Evolutionary conservation across 352 stramenopile genomes (phyloP), one percentile per base, ranked within the genome.

Genomic region (Elongisporangium anandrum): DNA sequence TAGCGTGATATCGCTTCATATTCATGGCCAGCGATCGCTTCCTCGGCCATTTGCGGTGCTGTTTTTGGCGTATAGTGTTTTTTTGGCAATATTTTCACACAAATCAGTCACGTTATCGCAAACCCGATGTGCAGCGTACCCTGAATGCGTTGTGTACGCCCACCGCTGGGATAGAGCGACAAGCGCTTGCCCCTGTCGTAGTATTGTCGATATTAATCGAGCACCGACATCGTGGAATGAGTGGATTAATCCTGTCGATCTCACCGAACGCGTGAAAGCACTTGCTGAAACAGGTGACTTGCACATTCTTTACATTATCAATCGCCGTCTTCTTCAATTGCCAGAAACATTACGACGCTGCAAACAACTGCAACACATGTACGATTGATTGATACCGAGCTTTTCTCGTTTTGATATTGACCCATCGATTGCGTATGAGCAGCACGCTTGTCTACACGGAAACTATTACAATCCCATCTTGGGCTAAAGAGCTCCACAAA

Each of bases 401-500:
- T n/a, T 34, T 21, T 50, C 39, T 12, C 23, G 4, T 20, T 38
- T 13, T 26, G 24, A 12, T 19, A n/a, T 34, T 15, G 41, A n/a
- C n/a, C 19, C 54, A 1, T 50, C 10, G n/a, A 21, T 49, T 13
- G 60, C 56, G 26, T 12, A 58, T 52, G 24, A 41, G 8, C 45
- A 85, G 72, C 15, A 68, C 75, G 0, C 56, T 85, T 20, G 61
- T 76, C 4, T 80, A 85, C 51, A 72, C 72, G 0, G 65, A 80
- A 41, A 85, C 68, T 0, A 34, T 54, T 10, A 66, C 55, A 7
- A n/a, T 85, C 13, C 70, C 75, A 5, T 45, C 34, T 2, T 80
- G 75, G 72, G 65, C 63, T 49, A 79, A 67, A 34, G 50, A 72
- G 9, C 65, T 73, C 26, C 59, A 59, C 0, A 59, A 68, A 0